phyloP scores from a whole-genome alignment of 495 filamentous ascomycete species.

The Xylaria intraflava region DNA sequence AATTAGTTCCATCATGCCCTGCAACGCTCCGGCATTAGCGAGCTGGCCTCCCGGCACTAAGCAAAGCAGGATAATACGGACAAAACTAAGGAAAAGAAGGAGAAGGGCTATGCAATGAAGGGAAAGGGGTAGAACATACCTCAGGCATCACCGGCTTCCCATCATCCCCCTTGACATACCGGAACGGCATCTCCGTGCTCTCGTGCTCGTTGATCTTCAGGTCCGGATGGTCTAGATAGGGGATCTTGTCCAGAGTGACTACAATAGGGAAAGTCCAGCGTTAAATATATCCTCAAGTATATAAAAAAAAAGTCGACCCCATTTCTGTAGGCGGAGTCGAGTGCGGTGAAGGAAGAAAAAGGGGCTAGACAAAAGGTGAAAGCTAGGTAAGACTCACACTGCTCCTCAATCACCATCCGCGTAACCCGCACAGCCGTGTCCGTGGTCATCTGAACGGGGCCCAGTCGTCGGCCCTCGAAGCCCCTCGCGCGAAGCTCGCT shows the following conservation, averaged over 20 bases:
- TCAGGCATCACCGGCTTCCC: constrained; percentile 84
- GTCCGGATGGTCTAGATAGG: constrained; percentile 81
- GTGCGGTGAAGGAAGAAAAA: not conserved
- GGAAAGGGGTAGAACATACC: constrained; percentile 43
- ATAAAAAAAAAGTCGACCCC: not conserved
- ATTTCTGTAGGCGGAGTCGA: not conserved
- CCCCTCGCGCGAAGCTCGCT: constrained; percentile 89
- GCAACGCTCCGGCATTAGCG: constrained; percentile 8
- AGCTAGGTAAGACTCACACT: constrained; percentile 49
- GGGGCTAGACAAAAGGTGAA: not conserved
- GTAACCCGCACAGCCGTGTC: constrained; percentile 95
- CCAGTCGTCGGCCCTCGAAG: constrained; percentile 78
- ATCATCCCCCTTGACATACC: constrained; percentile 72
- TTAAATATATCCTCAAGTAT: not conserved
- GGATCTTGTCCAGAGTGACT: constrained; percentile 71
- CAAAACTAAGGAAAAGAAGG: not conserved
- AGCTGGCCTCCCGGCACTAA: not conserved
- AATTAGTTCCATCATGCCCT: constrained; percentile 95
- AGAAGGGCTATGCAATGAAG: not conserved
- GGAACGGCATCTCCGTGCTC: constrained; percentile 93
- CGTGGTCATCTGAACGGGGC: constrained; percentile 95
- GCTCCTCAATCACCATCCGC: constrained; percentile 75
- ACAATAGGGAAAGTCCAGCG: not conserved
- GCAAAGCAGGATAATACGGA: not conserved
- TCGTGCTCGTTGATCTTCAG: constrained; percentile 84